Evolutionary conservation across 140 eudicot genomes (phyloP).

Genomic region (Anethum foeniculum): DNA sequence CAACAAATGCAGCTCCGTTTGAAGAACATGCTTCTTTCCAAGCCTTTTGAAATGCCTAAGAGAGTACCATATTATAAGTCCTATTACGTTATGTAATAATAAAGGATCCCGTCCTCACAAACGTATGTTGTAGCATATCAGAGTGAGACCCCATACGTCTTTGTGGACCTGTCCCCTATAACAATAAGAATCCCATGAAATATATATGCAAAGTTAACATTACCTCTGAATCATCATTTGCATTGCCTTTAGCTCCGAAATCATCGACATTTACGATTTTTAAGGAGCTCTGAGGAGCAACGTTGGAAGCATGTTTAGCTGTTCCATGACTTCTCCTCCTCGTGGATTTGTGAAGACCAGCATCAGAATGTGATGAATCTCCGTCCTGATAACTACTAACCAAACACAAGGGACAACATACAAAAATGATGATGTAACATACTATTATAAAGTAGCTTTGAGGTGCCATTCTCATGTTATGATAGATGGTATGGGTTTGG

Average conservation of each 20-base stretch:
- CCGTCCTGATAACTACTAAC: background rate
- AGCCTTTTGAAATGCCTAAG: conserved; percentile 66
- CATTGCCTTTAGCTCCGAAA: conserved; percentile 44
- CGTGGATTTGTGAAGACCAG: conserved; percentile 7
- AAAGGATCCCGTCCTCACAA: too few relatives aligned
- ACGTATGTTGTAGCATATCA: too few relatives aligned
- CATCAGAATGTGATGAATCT: conserved; percentile 4
- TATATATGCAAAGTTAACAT: background rate
- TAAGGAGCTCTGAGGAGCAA: conserved; percentile 1
- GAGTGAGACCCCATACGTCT: too few relatives aligned
- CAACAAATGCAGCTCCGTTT: conserved; percentile 27
- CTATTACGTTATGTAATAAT: background rate
- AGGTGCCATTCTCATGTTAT: conserved; percentile 28
- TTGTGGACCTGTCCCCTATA: too few relatives aligned
- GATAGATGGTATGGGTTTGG: conserved; percentile 6
- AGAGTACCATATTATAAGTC: background rate
- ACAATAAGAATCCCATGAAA: background rate
- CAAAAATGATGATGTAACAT: conserved; percentile 14
- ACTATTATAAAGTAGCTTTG: conserved; percentile 22
- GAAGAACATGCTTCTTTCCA: conserved; percentile 75
- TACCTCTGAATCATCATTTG: conserved; percentile 39
- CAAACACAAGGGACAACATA: conserved; percentile 9
- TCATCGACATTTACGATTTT: conserved; percentile 34
- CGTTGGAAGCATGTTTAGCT: background rate
- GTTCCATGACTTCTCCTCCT: background rate